Conservation (phyloP, 768 basidiomycete species). For the Russula vinacea region DNA sequence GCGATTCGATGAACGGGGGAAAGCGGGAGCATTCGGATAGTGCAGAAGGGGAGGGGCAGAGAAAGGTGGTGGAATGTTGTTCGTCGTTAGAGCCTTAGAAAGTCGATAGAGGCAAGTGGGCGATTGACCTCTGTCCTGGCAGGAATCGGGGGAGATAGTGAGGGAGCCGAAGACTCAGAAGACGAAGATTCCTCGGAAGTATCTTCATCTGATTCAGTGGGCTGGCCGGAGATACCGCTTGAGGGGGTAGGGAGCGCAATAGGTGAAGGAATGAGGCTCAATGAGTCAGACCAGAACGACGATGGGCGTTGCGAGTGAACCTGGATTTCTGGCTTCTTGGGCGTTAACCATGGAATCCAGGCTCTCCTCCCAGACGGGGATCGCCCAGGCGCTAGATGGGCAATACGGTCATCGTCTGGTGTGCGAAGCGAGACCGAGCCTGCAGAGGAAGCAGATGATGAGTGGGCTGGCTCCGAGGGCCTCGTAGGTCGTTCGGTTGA, state of each 20-base stretch:
- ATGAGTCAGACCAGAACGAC: slow-evolving; percentile 13
- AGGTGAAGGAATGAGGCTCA: neutral
- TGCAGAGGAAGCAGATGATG: slow-evolving; percentile 56
- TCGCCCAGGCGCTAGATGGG: slow-evolving; percentile 32
- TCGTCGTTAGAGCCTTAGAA: slow-evolving; percentile 44
- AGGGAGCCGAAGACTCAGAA: slow-evolving; percentile 33
- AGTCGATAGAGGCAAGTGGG: slow-evolving; percentile 36
- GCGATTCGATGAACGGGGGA: slow-evolving; percentile 53
- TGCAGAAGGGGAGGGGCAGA: slow-evolving; percentile 49
- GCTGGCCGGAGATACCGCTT: neutral
- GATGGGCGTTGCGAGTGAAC: slow-evolving; percentile 1
- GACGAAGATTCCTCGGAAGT: slow-evolving; percentile 26
- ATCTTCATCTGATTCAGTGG: slow-evolving; percentile 28
- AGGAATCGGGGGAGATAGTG: slow-evolving; percentile 11
- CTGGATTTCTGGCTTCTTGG: slow-evolving; percentile 31
- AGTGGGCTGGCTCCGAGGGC: slow-evolving; percentile 42
- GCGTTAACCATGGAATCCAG: slow-evolving; percentile 58
- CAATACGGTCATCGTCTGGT: slow-evolving; percentile 49
- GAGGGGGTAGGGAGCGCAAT: neutral
- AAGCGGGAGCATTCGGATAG: slow-evolving; percentile 37
- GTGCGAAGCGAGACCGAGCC: slow-evolving; percentile 51
- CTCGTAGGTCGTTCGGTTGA: slow-evolving; percentile 32
- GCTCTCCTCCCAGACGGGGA: slow-evolving; percentile 39
- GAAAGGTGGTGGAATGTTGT: slow-evolving; percentile 41
- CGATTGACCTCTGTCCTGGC: slow-evolving; percentile 24